Base-by-base conservation (phyloP, 2,329 filamentous ascomycete species). In the Sordariomycetes sp. region DNA sequence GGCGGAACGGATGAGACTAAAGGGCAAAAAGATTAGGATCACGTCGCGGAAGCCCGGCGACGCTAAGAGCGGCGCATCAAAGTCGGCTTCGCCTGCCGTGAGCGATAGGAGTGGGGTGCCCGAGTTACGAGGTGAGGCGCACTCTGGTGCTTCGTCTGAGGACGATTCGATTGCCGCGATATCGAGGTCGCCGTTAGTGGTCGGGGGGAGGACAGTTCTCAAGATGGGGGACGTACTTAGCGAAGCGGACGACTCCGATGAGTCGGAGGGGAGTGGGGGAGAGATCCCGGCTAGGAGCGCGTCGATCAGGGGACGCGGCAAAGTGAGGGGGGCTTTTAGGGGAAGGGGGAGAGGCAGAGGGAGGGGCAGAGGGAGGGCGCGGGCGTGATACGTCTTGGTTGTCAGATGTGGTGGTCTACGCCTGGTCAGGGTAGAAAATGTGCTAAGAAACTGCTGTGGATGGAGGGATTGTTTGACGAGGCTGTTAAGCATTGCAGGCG, bases 1-100 rank as follows among this genome's bases (percentile, higher is more conserved):
- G 76, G 74, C 76, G 43, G 80, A 83, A 63, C 74, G 79, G n/a
- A 77, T 82, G 73, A 78, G 75, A 37, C 69, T 80, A 2, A 73
- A 70, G 56, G 80, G 80, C 12, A 82, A 75, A 66, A 77, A 74
- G 57, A 75, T 83, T 62, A 80, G 75, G 67, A 82, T 83, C 52
- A 69, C 71, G 24, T 68, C 69, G 58, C 70, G 71, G 16, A 74
- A 35, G 35, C 24, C 37, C 7, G 32, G 35, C 11, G 22, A 14
- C 18, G n/a, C 24, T 14, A 22, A 12, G 20, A 43, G 11, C 28
- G 6, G 14, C 10, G 48, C 20, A 3, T 25, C 46, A n/a, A 10
- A 14, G 46, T 53, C 55, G 7, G 20, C 50, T n/a, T 40, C 48
- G 4, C n/a, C 37, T 7, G 25, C 55, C 18, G 34, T 37, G 32